Conservation (phyloP, 805 yeast genomes). For the Candida corydali region DNA sequence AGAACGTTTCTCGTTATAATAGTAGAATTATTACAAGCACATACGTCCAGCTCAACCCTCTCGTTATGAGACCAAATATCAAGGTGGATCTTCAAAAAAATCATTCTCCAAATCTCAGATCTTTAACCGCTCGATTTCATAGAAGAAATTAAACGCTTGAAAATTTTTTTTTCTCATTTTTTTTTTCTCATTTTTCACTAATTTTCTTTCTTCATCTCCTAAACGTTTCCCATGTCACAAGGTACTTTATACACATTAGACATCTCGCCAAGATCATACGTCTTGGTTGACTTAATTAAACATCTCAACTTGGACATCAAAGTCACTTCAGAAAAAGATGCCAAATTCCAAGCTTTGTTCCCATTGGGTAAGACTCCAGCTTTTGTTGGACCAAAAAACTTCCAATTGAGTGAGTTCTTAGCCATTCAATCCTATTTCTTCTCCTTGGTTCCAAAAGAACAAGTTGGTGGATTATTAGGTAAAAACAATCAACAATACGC, state of each 20-base stretch:
- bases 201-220: not conserved
- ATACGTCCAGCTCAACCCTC: too few species aligned
- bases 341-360: constrained; percentile 45
- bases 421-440: constrained; percentile 54
- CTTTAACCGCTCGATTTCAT: too few species aligned
- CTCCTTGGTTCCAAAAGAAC: constrained; percentile 18
- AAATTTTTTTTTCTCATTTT: not conserved
- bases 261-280: constrained; percentile 25
- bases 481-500: constrained; percentile 61
- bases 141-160: not conserved
- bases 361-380: constrained; percentile 68
- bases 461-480: constrained; percentile 60
- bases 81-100: too few species aligned
- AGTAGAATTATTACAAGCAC: too few species aligned
- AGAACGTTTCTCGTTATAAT: too few species aligned
- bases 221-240: constrained; percentile 47
- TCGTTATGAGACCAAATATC: too few species aligned
- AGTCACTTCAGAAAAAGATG: constrained; percentile 38
- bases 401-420: constrained; percentile 63
- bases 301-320: constrained; percentile 57
- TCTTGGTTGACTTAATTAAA: constrained; percentile 50
- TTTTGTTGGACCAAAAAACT: constrained; percentile 66
- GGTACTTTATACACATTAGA: constrained; percentile 55
- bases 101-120: too few species aligned
- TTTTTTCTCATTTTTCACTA: not conserved